These are phyloP conservation scores for Boletus patriciae DNA, from an alignment of 768 basidiomycete genomes.

Conservation along the genomic window DNA sequence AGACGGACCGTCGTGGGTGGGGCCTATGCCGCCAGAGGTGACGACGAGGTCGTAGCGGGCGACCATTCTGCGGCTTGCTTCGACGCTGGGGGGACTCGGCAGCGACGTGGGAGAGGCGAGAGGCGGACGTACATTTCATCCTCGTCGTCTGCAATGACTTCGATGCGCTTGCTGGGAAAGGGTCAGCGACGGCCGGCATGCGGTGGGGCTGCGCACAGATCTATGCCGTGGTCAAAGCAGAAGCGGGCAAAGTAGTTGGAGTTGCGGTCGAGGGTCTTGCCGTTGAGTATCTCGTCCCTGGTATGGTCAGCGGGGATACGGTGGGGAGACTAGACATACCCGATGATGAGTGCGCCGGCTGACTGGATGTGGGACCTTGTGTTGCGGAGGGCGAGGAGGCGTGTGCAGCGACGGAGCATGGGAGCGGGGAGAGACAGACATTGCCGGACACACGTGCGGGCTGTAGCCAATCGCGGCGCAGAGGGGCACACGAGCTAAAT, in stretches of 20 bases:
- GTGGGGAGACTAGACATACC: slow-evolving; percentile 40
- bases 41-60: slow-evolving; percentile 85
- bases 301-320: not conserved
- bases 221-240: slow-evolving; percentile 85
- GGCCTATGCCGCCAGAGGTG: slow-evolving; percentile 89
- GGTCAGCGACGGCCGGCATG: not conserved
- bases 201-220: slow-evolving; percentile 50
- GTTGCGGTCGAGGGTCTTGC: slow-evolving; percentile 83
- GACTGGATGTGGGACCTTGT: slow-evolving; percentile 64
- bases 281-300: slow-evolving; percentile 91
- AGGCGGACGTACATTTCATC: slow-evolving; percentile 63
- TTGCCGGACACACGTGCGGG: slow-evolving; percentile 25
- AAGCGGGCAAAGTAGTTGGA: slow-evolving; percentile 85
- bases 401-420: slow-evolving; percentile 18
- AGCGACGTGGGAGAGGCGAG: not conserved
- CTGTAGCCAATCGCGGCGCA: not conserved
- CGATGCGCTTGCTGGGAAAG: slow-evolving; percentile 69
- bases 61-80: slow-evolving; percentile 82
- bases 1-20: slow-evolving; percentile 78
- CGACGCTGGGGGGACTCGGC: slow-evolving; percentile 50
- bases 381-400: not conserved
- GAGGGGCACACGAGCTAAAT: too few relatives aligned
- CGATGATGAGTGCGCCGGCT: slow-evolving; percentile 75
- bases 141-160: slow-evolving; percentile 90
- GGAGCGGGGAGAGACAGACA: not conserved